Conservation (phyloP, 495 filamentous ascomycete genomes). For the Hapsidospora chrysogenum region DNA sequence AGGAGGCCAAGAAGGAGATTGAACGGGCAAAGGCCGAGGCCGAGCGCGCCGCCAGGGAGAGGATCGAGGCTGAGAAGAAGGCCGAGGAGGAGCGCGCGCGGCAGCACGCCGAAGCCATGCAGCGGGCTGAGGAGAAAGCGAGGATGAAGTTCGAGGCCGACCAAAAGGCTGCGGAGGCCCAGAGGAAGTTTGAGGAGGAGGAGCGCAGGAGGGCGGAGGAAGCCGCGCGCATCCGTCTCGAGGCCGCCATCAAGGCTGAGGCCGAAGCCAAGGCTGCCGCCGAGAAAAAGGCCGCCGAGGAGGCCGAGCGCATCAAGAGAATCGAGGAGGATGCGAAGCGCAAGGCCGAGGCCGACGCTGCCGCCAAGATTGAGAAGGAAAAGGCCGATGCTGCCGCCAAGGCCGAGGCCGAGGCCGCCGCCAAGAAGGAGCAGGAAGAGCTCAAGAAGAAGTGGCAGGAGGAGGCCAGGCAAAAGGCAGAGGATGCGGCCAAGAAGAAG, state of each 20-base stretch:
- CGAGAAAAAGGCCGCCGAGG: slow-evolving; percentile 15
- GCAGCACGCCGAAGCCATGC: slow-evolving; percentile 17
- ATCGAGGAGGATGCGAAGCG: slow-evolving; percentile 6
- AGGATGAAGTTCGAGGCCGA: slow-evolving; percentile 16
- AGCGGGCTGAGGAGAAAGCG: slow-evolving; percentile 19
- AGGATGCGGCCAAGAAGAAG: slow-evolving; percentile 29
- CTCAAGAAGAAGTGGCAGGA: slow-evolving; percentile 24
- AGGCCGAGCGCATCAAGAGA: slow-evolving; percentile 7
- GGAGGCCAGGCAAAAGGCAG: slow-evolving; percentile 18
- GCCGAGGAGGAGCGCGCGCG: slow-evolving; percentile 16
- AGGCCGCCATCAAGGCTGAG: slow-evolving; percentile 5
- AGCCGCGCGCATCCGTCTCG: slow-evolving; percentile 10
- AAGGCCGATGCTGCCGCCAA: slow-evolving; percentile 23
- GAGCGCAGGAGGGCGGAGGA: slow-evolving; percentile 11
- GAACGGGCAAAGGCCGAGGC: slow-evolving; percentile 25
- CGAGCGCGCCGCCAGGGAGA: slow-evolving; percentile 27
- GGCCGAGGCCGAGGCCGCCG: slow-evolving; percentile 23
- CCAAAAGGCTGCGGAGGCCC: slow-evolving; percentile 13
- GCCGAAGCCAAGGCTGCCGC: slow-evolving; percentile 13
- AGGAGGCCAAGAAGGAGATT: slow-evolving; percentile 19
- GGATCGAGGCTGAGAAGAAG: slow-evolving; percentile 16
- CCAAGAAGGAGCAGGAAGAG: slow-evolving; percentile 20
- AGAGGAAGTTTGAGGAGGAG: slow-evolving; percentile 16
- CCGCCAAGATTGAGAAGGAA: slow-evolving; percentile 8
- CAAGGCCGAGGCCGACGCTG: slow-evolving; percentile 12